Conservation (phyloP, 306 rosid genomes). For the Cicer pinnatifidum region DNA sequence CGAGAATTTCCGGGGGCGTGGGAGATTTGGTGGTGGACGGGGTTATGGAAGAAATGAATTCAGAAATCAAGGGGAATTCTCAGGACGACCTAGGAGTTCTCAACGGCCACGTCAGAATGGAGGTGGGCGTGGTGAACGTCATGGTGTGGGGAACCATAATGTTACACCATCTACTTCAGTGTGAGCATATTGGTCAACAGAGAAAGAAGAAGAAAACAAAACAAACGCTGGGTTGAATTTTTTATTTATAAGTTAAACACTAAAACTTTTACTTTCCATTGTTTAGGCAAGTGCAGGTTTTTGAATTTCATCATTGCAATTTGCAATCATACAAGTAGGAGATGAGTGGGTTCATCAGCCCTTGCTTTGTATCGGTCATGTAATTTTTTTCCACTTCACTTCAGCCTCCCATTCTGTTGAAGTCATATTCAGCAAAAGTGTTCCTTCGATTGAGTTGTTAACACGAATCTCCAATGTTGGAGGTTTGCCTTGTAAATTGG, state of each 20-base stretch:
- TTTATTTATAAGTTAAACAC: conserved; percentile 54
- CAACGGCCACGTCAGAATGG: conserved; percentile 69
- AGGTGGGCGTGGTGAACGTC: conserved; percentile 79
- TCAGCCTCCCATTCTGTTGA: conserved; percentile 15
- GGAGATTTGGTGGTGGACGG: conserved; percentile 73
- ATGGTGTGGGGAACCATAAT: conserved; percentile 60
- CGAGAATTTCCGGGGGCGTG: conserved; percentile 75
- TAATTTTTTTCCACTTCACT: conserved; percentile 37
- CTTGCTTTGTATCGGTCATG: conserved; percentile 44
- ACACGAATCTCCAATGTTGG: conserved; percentile 34
- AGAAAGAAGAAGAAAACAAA: conserved; percentile 36
- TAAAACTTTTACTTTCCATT: conserved; percentile 41
- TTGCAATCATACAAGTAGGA: conserved; percentile 50
- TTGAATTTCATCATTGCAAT: conserved; percentile 45
- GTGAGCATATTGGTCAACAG: conserved; percentile 39
- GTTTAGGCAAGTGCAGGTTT: conserved; percentile 51
- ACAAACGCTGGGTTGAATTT: conserved; percentile 47
- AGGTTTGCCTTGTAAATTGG: conserved; percentile 40
- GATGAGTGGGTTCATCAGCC: conserved; percentile 42
- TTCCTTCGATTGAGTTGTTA: conserved; percentile 42
- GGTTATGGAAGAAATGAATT: conserved; percentile 81
- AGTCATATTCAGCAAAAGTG: conserved; percentile 42
- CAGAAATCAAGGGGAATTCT: conserved; percentile 87
- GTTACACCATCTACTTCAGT: conserved; percentile 48
- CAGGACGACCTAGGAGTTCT: conserved; percentile 71